These are phyloP conservation scores for Pseudogymnoascus sp. DNA, from an alignment of 2,329 filamentous ascomycete species.

Conservation along the genomic window DNA sequence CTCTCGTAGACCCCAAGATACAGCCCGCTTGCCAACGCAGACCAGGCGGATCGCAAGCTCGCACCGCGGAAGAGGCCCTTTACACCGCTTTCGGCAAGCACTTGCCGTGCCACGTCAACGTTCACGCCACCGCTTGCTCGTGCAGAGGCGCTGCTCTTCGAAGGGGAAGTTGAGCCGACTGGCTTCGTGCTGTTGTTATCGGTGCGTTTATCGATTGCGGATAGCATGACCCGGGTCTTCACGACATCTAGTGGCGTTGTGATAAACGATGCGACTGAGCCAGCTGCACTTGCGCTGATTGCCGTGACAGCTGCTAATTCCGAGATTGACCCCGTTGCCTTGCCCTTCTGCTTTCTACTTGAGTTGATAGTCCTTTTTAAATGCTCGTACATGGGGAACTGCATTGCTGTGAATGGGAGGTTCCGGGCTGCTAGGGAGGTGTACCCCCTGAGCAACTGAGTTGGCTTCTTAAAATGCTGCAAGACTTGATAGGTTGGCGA, in stretches of 20 bases:
- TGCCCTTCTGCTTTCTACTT: constrained; percentile 32
- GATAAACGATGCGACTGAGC: constrained; percentile 66
- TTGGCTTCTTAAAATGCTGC: constrained; percentile 47
- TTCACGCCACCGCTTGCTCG: constrained; percentile 26
- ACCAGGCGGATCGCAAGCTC: constrained; percentile 68
- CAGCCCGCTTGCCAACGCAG: constrained; percentile 71
- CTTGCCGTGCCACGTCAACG: constrained; percentile 54
- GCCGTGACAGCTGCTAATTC: constrained; percentile 69
- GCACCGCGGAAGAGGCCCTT: constrained; percentile 73
- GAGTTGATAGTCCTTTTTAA: constrained; percentile 48
- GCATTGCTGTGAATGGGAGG: constrained; percentile 77
- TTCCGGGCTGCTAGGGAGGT: constrained; percentile 75
- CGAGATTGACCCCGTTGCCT: constrained; percentile 34
- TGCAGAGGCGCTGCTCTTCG: constrained; percentile 20
- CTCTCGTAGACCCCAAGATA: constrained; percentile 85
- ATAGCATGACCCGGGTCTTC: constrained; percentile 83
- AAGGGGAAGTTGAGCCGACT: not conserved
- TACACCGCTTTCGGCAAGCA: constrained; percentile 60
- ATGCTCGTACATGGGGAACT: constrained; percentile 81
- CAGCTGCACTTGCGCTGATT: constrained; percentile 64
- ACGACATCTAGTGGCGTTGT: constrained; percentile 87
- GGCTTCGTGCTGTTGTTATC: constrained; percentile 11
- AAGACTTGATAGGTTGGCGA: constrained; percentile 48
- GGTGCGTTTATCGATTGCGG: constrained; percentile 38
- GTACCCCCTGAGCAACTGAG: constrained; percentile 61